Evolutionary conservation across 176 grass and related monocot species (phyloP).

Genomic region (Dactylis glomerata): DNA sequence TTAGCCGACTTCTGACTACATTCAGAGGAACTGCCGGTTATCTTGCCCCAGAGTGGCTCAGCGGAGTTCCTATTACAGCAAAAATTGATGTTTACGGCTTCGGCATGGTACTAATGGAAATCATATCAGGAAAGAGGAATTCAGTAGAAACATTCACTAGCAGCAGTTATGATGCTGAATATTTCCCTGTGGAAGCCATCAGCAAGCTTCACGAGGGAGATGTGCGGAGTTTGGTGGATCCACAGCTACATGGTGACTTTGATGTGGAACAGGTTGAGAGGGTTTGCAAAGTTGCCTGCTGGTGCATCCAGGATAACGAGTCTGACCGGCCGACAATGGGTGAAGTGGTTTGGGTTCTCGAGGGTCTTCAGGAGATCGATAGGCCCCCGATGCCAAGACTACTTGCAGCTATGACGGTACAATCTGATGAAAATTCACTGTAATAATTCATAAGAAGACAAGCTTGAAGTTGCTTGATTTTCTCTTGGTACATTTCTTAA

Average conservation of each 20-base stretch:
- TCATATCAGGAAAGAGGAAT: slow-evolving; percentile 51
- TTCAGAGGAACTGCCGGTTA: slow-evolving; percentile 65
- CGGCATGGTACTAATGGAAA: slow-evolving; percentile 56
- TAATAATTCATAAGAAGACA: background rate
- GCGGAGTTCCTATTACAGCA: slow-evolving; percentile 29
- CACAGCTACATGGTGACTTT: slow-evolving; percentile 30
- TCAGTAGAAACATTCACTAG: slow-evolving; percentile 16
- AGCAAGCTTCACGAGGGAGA: slow-evolving; percentile 30
- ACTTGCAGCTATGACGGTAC: slow-evolving; percentile 32
- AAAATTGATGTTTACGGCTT: slow-evolving; percentile 60
- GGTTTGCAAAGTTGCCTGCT: slow-evolving; percentile 43
- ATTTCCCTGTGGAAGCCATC: slow-evolving; percentile 41
- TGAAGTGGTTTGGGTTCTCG: slow-evolving; percentile 46
- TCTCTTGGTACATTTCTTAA: background rate
- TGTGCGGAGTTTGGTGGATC: slow-evolving; percentile 34
- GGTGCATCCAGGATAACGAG: slow-evolving; percentile 59
- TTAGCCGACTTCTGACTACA: slow-evolving; percentile 54
- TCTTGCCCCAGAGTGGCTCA: slow-evolving; percentile 61
- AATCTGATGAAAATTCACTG: background rate
- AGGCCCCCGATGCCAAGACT: slow-evolving; percentile 47
- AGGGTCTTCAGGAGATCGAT: slow-evolving; percentile 33
- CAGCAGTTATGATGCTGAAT: slow-evolving; percentile 8
- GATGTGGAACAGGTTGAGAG: slow-evolving; percentile 34
- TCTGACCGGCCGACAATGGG: slow-evolving; percentile 41
- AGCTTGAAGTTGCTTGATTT: background rate